Evolutionary conservation across 768 basidiomycete genomes (phyloP).

Genomic region (Mycena haematopus): DNA sequence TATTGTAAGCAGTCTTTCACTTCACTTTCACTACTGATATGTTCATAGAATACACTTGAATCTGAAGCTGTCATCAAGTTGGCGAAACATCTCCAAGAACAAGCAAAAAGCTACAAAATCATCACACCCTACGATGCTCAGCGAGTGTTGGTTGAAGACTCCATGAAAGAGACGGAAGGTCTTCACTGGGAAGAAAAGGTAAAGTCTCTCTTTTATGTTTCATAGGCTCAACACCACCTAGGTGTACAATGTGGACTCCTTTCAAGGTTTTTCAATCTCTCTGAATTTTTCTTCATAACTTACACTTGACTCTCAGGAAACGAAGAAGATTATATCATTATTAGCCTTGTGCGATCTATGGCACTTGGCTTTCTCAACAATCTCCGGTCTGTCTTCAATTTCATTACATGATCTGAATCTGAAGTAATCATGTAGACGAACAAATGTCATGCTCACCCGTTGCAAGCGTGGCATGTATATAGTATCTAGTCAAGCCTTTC

Average conservation of each 20-base stretch:
- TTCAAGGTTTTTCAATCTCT: conserved; percentile 15
- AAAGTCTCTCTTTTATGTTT: conserved; percentile 18
- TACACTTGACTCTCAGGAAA: conserved; percentile 59
- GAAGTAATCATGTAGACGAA: conserved; percentile 43
- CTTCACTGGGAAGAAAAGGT: conserved; percentile 78
- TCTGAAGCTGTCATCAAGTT: conserved; percentile 60
- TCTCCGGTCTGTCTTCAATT: conserved; percentile 40
- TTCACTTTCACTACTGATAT: conserved; percentile 3
- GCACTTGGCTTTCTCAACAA: conserved; percentile 72
- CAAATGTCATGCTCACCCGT: conserved; percentile 89
- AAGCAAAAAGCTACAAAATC: conserved; percentile 60
- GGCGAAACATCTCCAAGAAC: conserved; percentile 59
- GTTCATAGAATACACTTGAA: conserved; percentile 65
- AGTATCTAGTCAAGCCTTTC: conserved; percentile 65
- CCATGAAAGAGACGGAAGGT: conserved; percentile 52
- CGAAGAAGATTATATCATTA: conserved; percentile 80
- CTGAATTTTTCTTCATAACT: conserved; percentile 9
- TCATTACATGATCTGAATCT: not conserved
- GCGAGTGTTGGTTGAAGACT: conserved; percentile 60
- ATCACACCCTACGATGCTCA: conserved; percentile 88
- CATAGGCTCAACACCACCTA: conserved; percentile 6
- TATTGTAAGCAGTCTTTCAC: conserved; percentile 38
- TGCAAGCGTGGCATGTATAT: conserved; percentile 84
- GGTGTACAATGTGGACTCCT: conserved; percentile 30
- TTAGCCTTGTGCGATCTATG: conserved; percentile 68